Evolutionary conservation across 78 protist species (phyloP).

Genomic region (Dictyostelium discoideum): DNA sequence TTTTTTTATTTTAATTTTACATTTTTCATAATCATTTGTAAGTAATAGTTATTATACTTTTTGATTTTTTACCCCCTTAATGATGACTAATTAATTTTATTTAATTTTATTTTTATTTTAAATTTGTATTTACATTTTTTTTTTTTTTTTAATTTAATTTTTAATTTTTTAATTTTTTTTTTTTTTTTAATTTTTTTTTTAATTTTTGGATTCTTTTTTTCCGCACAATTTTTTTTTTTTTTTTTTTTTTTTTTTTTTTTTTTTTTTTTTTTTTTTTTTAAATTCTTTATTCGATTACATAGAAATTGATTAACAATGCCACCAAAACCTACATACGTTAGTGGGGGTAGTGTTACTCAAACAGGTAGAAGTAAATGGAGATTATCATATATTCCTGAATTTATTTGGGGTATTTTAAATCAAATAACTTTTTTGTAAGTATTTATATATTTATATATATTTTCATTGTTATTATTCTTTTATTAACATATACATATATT

Average conservation of each 20-base stretch:
- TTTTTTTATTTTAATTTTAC: background rate
- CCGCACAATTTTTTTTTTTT: background rate
- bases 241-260: background rate
- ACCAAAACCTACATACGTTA: background rate
- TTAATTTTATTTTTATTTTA: too few relatives aligned
- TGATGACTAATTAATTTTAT: too few relatives aligned
- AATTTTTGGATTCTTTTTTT: background rate
- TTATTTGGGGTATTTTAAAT: conserved; percentile 1
- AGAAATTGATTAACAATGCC: background rate
- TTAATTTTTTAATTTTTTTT: background rate
- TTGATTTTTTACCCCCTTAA: too few relatives aligned
- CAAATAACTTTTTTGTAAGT: conserved; percentile 5
- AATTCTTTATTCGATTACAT: background rate
- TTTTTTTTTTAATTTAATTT: background rate
- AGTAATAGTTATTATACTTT: too few relatives aligned
- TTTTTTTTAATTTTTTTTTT: background rate
- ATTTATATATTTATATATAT: background rate
- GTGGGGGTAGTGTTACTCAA: background rate
- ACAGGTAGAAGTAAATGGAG: conserved; percentile 1
- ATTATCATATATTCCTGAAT: conserved; percentile 11
- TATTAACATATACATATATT: background rate
- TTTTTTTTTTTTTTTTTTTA: background rate
- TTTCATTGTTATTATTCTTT: background rate
- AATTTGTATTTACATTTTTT: too few relatives aligned
- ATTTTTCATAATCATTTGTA: too few relatives aligned